Evolutionary conservation across 192 early-diverging fungal genomes (phyloP).

Genomic region (Podila verticillata): DNA sequence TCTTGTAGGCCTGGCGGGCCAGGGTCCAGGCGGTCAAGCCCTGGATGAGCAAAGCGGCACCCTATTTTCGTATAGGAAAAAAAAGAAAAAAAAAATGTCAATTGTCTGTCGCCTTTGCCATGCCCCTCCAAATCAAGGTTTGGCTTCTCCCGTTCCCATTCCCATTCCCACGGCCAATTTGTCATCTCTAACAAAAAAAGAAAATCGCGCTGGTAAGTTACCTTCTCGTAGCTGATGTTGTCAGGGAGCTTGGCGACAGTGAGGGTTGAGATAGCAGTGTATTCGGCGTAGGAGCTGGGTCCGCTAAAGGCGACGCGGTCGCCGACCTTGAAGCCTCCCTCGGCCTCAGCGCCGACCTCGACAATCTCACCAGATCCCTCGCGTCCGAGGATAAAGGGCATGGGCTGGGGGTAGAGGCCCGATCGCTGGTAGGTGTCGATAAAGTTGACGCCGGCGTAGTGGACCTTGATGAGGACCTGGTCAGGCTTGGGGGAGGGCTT

Average conservation of each 20-base stretch:
- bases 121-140: conserved; percentile 22
- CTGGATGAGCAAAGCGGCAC: conserved; percentile 67
- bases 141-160: conserved; percentile 52
- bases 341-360: conserved; percentile 66
- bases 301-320: conserved; percentile 84
- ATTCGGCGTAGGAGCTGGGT: conserved; percentile 79
- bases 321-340: conserved; percentile 73
- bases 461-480: conserved; percentile 80
- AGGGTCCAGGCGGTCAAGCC: conserved; percentile 85
- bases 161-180: conserved; percentile 52
- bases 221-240: conserved; percentile 20
- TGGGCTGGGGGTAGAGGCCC: conserved; percentile 74
- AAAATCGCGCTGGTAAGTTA: too few relatives aligned
- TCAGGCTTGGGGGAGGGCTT: conserved; percentile 59
- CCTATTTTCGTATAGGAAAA: conserved; percentile 1
- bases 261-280: conserved; percentile 56
- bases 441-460: conserved; percentile 85
- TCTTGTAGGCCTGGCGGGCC: conserved; percentile 73
- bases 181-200: too few relatives aligned
- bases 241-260: conserved; percentile 56
- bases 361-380: conserved; percentile 87
- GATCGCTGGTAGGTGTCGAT: conserved; percentile 92
- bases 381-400: conserved; percentile 78
- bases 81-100: background rate
- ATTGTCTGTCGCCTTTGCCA: too few relatives aligned